A percentile compares a stretch with the other conserved stretches of the same genome.
Conservation (phyloP, 306 rosid species). For the Abrus precatorius region DNA sequence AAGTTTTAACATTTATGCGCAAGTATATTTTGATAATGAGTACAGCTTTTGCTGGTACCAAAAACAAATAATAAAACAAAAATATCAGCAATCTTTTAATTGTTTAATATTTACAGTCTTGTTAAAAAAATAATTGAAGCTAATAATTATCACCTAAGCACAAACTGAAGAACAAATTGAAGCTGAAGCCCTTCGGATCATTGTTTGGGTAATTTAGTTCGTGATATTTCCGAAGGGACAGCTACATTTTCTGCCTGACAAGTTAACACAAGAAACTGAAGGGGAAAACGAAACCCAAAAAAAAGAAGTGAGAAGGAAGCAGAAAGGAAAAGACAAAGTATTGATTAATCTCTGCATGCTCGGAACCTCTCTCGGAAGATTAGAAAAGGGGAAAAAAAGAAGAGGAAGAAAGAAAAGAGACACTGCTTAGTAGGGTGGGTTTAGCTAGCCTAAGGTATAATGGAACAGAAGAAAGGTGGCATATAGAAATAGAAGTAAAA, state of each 20-base stretch:
- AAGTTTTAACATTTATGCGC: too few relatives aligned
- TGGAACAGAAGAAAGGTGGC: constrained; percentile 38
- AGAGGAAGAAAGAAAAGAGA: background rate
- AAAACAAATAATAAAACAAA: background rate
- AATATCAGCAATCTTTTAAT: background rate
- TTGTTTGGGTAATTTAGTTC: constrained; percentile 19
- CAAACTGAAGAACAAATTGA: background rate
- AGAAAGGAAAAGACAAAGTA: constrained; percentile 38
- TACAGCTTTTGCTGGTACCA: background rate
- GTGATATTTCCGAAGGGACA: constrained; percentile 3
- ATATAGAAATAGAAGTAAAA: background rate
- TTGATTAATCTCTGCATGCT: constrained; percentile 43
- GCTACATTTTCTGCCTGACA: constrained; percentile 5
- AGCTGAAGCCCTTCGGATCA: background rate
- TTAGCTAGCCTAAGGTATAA: constrained; percentile 34
- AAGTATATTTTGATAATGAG: too few relatives aligned
- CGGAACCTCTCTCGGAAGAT: constrained; percentile 27
- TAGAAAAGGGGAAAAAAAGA: constrained; percentile 1
- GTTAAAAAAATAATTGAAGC: background rate
- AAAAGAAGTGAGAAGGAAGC: constrained; percentile 6
- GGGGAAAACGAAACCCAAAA: background rate
- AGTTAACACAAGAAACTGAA: background rate
- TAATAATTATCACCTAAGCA: background rate
- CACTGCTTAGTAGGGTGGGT: constrained; percentile 22
- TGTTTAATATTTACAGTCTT: background rate